Evolutionary conservation across 139 green algal genomes (phyloP), one percentile per base, ranked within the genome.

Genomic region (Chlorella sorokiniana): DNA sequence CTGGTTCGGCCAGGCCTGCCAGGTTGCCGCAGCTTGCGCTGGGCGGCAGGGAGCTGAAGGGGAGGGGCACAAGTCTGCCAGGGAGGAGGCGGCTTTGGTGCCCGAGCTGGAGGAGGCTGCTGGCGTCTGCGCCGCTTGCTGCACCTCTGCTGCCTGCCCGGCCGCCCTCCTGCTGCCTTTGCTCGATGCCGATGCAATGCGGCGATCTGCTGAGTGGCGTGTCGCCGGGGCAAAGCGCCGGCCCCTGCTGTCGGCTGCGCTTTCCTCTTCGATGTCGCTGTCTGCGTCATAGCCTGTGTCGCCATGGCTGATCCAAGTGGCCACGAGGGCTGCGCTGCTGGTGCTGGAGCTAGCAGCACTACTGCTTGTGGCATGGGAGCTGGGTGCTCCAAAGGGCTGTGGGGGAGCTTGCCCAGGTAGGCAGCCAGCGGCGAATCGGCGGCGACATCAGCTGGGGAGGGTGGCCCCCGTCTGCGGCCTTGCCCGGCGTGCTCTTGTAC

Each of bases 271-370:
- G n/a, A 33, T 16, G 51, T 78, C 71, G 71, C 54, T 65, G 51
- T 78, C 71, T 48, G 71, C 54, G 5, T 78, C 71, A 20, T 76
- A 76, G 33, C 51, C 71, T 23, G 59, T n/a, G 18, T 42, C 48
- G 1, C 33, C 44, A 40, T 20, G 33, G 69, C 31, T 61, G 18
- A 59, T 11, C 14, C 16, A 59, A 25, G 48, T 59, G 11, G 48
- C 11, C 48, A 5, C 31, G n/a, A 6, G 25, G 1, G 23, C 22
- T 8, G 25, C 38, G 69, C 44, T 29, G 44, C 31, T 63, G 42
- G 16, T n/a, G 31, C n/a, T 54, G 67, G 14, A 33, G 38, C 23
- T n/a, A 1, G 4, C 37, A n/a, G 35, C 37, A 16, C 63, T 42
- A 14, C 64, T 23, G 64, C 35, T 33, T 63, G 69, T 44, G 9